These are phyloP conservation scores for Phaseolus lunatus DNA, from an alignment of 306 rosid genomes.

Conservation along the genomic window DNA sequence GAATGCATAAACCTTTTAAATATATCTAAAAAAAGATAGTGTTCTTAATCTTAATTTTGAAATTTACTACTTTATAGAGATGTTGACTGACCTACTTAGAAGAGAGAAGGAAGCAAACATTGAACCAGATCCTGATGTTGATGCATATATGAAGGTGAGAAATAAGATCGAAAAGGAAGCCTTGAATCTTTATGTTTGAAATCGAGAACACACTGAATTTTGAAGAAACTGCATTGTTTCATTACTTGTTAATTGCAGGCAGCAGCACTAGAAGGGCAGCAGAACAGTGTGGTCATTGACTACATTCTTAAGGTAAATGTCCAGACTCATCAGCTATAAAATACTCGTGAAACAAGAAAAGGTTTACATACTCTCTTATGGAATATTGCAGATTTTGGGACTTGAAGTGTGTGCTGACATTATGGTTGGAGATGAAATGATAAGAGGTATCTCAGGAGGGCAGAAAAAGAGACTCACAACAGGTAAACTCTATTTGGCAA, in stretches of 20 bases:
- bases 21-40: not conserved
- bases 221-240: not conserved
- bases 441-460: conserved; percentile 94
- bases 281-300: conserved; percentile 67
- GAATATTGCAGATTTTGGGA: conserved; percentile 78
- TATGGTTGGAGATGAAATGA: conserved; percentile 84
- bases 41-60: not conserved
- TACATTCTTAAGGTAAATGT: conserved; percentile 78
- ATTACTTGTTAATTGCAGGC: conserved; percentile 53
- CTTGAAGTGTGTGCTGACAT: conserved; percentile 70
- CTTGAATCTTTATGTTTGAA: conserved; percentile 7
- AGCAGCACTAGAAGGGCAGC: conserved; percentile 74
- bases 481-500: conserved; percentile 54
- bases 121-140: conserved; percentile 43
- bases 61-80: not conserved
- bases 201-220: not conserved
- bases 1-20: not conserved
- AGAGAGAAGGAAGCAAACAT: conserved; percentile 39
- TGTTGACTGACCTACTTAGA: conserved; percentile 31
- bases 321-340: not conserved
- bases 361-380: not conserved
- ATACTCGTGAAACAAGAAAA: conserved; percentile 8
- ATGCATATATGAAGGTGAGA: conserved; percentile 43
- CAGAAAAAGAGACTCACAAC: conserved; percentile 89
- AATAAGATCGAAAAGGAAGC: not conserved